Conservation (phyloP, 345 rosid species). For the Rubroshorea leprosula region DNA sequence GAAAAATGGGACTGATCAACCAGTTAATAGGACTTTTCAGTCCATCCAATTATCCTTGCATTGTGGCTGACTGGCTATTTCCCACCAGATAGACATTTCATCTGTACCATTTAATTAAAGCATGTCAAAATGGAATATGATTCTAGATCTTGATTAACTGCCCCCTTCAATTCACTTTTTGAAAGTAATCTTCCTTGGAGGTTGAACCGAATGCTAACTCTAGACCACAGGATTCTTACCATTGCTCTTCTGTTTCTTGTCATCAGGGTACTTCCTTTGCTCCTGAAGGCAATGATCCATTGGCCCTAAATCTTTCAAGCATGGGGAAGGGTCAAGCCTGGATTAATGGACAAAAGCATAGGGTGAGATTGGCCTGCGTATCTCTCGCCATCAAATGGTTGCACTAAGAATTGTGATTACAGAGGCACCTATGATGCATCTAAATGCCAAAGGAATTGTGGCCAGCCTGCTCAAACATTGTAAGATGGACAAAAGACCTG, state of each 20-base stretch:
- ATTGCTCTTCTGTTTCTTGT: constrained; percentile 2
- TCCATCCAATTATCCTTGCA: too few species aligned
- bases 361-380: constrained; percentile 61
- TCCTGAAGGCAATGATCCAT: constrained; percentile 46
- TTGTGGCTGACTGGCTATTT: too few species aligned
- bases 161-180: too few species aligned
- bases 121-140: too few species aligned
- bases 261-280: constrained; percentile 31
- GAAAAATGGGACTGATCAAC: constrained; percentile 32
- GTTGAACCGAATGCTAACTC: too few species aligned
- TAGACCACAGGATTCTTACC: neutral
- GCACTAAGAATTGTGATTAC: constrained; percentile 45
- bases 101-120: too few species aligned
- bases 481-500: constrained; percentile 21
- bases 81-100: too few species aligned
- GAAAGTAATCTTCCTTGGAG: too few species aligned
- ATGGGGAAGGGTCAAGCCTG: constrained; percentile 75
- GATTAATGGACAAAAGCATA: constrained; percentile 52
- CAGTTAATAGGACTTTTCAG: constrained; percentile 40
- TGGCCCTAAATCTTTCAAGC: constrained; percentile 48
- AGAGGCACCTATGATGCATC: constrained; percentile 42
- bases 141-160: too few species aligned
- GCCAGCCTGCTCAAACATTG: constrained; percentile 60
- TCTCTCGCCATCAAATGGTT: constrained; percentile 41
- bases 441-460: constrained; percentile 51